These are phyloP conservation scores for Remersonia thermophila DNA, from an alignment of 2,329 filamentous ascomycete genomes.

Conservation along the genomic window DNA sequence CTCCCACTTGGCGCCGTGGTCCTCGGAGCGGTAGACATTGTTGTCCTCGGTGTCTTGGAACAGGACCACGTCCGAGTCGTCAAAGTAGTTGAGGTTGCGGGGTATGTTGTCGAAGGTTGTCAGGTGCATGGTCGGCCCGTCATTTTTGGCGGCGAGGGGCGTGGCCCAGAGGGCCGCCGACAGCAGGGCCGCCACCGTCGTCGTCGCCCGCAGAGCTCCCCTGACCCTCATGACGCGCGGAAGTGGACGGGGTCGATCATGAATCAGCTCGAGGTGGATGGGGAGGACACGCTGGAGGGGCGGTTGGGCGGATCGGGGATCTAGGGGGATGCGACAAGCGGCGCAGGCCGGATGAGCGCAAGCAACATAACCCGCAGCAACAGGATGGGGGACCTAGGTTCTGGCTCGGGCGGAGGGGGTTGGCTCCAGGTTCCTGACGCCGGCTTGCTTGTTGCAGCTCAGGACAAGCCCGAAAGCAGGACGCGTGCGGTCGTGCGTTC, in stretches of 20 bases:
- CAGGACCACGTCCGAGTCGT: slow-evolving; percentile 72
- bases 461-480: too few relatives aligned
- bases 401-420: too few relatives aligned
- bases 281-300: not conserved
- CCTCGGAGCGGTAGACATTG: slow-evolving; percentile 62
- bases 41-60: slow-evolving; percentile 54
- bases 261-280: slow-evolving; percentile 21
- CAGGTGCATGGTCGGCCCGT: slow-evolving; percentile 52
- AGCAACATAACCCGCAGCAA: too few relatives aligned
- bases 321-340: too few relatives aligned
- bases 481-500: too few relatives aligned
- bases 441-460: too few relatives aligned
- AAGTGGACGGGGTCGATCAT: slow-evolving; percentile 27
- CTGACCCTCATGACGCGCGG: slow-evolving; percentile 42
- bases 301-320: not conserved
- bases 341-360: not conserved
- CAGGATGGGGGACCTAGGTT: too few relatives aligned
- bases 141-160: slow-evolving; percentile 40
- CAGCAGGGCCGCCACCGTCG: slow-evolving; percentile 34
- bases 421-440: too few relatives aligned
- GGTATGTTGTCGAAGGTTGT: slow-evolving; percentile 57
- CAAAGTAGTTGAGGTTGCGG: slow-evolving; percentile 71
- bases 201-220: slow-evolving; percentile 26
- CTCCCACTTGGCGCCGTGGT: slow-evolving; percentile 72
- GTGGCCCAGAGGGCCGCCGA: slow-evolving; percentile 32